Base-by-base conservation (phyloP, 257 asterid species). In the Nicotiana attenuata region DNA sequence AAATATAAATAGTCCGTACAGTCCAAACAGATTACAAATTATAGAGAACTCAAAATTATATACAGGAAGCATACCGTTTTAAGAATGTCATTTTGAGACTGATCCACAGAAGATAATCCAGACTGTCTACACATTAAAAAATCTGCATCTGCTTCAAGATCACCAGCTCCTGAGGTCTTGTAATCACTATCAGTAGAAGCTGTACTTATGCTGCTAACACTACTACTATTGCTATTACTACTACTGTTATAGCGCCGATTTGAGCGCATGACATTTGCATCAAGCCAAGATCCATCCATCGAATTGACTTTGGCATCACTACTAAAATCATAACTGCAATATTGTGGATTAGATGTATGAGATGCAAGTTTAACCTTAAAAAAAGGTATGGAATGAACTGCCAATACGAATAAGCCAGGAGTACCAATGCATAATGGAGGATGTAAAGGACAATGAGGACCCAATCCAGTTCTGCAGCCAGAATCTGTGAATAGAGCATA, bases 381-480 rank as follows among this genome's bases (percentile, higher is more conserved):
- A 45, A 76, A 66, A 81, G 71, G 73, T 13, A 83, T 41, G 19
- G 33, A 69, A 68, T 66, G 68, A 45, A 73, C 61, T 47, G 78
- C 61, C 38, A 47, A 24, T 55, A 47, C 22, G 15, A 73, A 47
- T 22, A 71, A 73, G 78, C 10, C 22, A 11, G 10, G 26, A 80
- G 87, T 85, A 94, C 99, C 99, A 85, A 84, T 93, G 91, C 91
- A 91, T 89, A 85, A 91, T 85, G 75, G 93, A 91, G 84, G 98
- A 93, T 79, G 98, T 89, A 79, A 90, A 91, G 80, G 91, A 88
- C 77, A 93, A 85, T n/a, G 99, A 91, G 38, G 97, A 97, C 10
- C 99, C 97, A 71, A 91, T 95, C 99, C 98, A 96, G 77, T 94
- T 96, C 84, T 96, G 99, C 65, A 96, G 90, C 99, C 98, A 96